Evolutionary conservation across 805 yeast species (phyloP), one percentile per base, ranked within the genome.

Genomic region (Maudiozyma turicensis): DNA sequence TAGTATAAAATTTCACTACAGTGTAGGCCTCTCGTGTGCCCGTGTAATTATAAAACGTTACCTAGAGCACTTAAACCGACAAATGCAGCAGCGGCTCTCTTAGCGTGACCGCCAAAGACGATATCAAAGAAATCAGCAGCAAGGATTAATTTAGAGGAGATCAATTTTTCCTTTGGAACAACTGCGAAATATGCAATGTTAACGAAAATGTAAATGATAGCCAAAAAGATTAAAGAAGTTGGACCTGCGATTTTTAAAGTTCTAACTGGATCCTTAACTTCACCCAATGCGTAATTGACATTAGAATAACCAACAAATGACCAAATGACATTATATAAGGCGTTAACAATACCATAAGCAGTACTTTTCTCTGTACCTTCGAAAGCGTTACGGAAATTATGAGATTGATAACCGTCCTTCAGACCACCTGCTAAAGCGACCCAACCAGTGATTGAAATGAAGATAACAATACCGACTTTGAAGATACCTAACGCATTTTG

Each of bases 31-130:
- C 53, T 10, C 51, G 53, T 33, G 51, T 54, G 48, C 64, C 61
- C 7, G 54, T 58, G 8, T 51, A 50, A 31, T 64, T 61, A 43
- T 63, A 64, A 46, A 61, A 66, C 14, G 60, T 86, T 87, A 52
- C 95, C 95, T 51, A 84, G 71, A 3, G 95, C 89, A 59, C 86
- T 78, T 46, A 87, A 70, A 3, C 95, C 93, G 44, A 86, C 91
- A 61, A 86, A 82, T 1, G 81, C 89, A 10, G 89, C 78, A 8
- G 86, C 75, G 3, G 90, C 93, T 59, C 70, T 80, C 64, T 79
- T 83, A 15, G 88, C 93, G 9, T 66, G 69, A 15, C 73, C 68
- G 48, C 88, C 88, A 63, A 86, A 86, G 1, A 83, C 89, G 53
- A 78, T 76, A 51, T 72, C 76, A 69, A 87, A 86, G 65, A 84